Conservation (phyloP, 2,329 filamentous ascomycete species). For the Chrysosporium queenslandicum region DNA sequence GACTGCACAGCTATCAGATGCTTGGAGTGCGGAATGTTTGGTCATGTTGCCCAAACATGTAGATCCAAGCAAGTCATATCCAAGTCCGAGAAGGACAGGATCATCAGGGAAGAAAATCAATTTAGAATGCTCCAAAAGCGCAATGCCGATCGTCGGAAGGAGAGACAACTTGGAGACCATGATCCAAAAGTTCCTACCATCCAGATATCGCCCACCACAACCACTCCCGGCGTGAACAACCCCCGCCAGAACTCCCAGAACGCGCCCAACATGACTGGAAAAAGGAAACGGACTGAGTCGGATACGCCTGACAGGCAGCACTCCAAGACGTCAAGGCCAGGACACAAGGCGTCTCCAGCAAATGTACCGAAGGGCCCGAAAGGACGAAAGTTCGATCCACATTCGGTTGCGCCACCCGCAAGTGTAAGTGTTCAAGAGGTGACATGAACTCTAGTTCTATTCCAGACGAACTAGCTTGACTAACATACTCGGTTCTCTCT, state of each 20-base stretch:
- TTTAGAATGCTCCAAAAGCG: slow-evolving; percentile 28
- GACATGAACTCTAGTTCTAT: slow-evolving; percentile 5
- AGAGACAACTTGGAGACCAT: slow-evolving; percentile 37
- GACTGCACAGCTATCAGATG: slow-evolving; percentile 37
- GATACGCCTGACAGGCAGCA: slow-evolving; percentile 20
- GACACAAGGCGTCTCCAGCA: slow-evolving; percentile 18
- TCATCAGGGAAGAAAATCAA: slow-evolving; percentile 31
- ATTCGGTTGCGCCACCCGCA: slow-evolving; percentile 19
- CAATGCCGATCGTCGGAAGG: slow-evolving; percentile 31
- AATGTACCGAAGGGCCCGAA: slow-evolving; percentile 20
- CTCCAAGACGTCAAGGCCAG: slow-evolving; percentile 24
- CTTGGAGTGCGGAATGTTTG: slow-evolving; percentile 36
- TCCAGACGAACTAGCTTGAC: neutral
- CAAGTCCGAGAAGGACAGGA: slow-evolving; percentile 28
- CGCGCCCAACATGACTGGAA: slow-evolving; percentile 14
- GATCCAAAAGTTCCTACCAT: slow-evolving; percentile 37
- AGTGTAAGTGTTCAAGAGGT: slow-evolving; percentile 20
- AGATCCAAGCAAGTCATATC: slow-evolving; percentile 27
- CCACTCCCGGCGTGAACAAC: slow-evolving; percentile 15
- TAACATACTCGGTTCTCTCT: neutral
- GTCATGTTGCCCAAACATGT: slow-evolving; percentile 32
- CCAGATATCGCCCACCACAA: slow-evolving; percentile 23
- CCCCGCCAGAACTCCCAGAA: slow-evolving; percentile 4
- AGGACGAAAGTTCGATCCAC: slow-evolving; percentile 18
- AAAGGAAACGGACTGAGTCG: slow-evolving; percentile 29